Evolutionary conservation across 768 basidiomycete species (phyloP).

Genomic region (Pleurotus salmoneostramineus): DNA sequence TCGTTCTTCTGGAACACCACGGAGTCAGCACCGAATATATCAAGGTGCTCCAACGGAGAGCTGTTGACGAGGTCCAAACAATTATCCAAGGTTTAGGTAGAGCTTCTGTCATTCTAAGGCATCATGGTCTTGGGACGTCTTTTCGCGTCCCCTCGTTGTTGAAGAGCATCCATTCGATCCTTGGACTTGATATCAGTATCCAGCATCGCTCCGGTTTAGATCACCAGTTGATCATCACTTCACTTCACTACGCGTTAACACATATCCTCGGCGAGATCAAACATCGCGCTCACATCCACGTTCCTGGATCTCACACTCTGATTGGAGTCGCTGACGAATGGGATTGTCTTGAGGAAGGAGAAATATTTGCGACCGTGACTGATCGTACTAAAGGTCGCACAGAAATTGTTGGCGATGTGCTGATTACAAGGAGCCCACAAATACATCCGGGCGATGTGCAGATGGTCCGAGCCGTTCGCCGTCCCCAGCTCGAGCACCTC

Average conservation of each 20-base stretch:
- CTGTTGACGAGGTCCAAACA: slow-evolving; percentile 31
- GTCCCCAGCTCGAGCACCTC: slow-evolving; percentile 30
- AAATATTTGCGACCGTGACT: slow-evolving; percentile 40
- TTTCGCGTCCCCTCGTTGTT: slow-evolving; percentile 42
- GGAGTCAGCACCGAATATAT: slow-evolving; percentile 29
- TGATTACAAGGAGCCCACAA: slow-evolving; percentile 49
- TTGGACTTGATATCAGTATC: slow-evolving; percentile 21
- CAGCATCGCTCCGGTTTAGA: slow-evolving; percentile 6
- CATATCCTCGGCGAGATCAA: slow-evolving; percentile 50
- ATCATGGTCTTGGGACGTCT: slow-evolving; percentile 41
- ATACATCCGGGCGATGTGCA: slow-evolving; percentile 49
- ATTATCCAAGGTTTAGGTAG: slow-evolving; percentile 27
- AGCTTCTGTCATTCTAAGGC: slow-evolving; percentile 35
- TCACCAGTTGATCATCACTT: slow-evolving; percentile 31
- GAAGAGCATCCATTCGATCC: slow-evolving; percentile 26
- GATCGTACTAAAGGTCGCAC: slow-evolving; percentile 20
- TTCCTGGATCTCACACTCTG: slow-evolving; percentile 45
- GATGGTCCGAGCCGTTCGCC: slow-evolving; percentile 36
- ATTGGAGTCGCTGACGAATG: slow-evolving; percentile 52
- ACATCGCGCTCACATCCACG: slow-evolving; percentile 43
- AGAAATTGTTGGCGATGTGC: slow-evolving; percentile 30
- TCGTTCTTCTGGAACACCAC: slow-evolving; percentile 45
- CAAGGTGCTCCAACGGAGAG: slow-evolving; percentile 29
- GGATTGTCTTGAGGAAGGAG: slow-evolving; percentile 38
- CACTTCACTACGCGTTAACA: slow-evolving; percentile 33